phyloP scores from a whole-genome alignment of 177 flowering plant species.

The Vitis hybrid region DNA sequence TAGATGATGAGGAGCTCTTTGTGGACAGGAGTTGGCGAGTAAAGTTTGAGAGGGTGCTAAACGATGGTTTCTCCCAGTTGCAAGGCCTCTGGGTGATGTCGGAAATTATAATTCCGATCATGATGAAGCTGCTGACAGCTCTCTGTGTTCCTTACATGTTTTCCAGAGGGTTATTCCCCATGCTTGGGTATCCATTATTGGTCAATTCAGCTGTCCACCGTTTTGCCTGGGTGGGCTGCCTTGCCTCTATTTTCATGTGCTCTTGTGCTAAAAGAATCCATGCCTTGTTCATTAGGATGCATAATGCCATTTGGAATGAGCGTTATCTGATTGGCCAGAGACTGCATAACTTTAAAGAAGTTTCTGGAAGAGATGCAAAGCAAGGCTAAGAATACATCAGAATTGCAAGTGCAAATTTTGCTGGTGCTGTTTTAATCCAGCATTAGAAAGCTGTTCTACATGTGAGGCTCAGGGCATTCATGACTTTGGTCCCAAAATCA shows the following conservation, averaged over 20 bases:
- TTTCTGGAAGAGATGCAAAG: no score
- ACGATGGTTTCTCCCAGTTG: neutral
- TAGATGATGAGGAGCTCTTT: neutral
- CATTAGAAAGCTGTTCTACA: no score
- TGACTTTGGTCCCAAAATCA: no score
- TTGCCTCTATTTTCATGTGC: neutral
- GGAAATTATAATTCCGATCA: conserved; percentile 5
- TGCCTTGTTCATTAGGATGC: neutral
- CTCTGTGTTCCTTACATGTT: conserved; percentile 5
- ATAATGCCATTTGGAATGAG: neutral
- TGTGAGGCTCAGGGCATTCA: no score
- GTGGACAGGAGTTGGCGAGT: conserved; percentile 2
- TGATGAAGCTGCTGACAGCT: neutral
- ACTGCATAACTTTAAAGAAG: neutral
- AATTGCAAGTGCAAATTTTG: no score
- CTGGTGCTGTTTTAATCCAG: no score
- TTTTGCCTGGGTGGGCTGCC: conserved; percentile 4
- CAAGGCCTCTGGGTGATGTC: conserved; percentile 1
- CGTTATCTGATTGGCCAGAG: conserved; percentile 6
- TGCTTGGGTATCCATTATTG: neutral
- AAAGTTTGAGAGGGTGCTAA: conserved; percentile 3
- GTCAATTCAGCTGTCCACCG: conserved; percentile 10
- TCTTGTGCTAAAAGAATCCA: conserved; percentile 2
- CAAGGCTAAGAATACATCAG: no score
- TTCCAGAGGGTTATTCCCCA: conserved; percentile 4